phyloP scores from a whole-genome alignment of 768 basidiomycete genomes.

The Agrocybe pediades region DNA sequence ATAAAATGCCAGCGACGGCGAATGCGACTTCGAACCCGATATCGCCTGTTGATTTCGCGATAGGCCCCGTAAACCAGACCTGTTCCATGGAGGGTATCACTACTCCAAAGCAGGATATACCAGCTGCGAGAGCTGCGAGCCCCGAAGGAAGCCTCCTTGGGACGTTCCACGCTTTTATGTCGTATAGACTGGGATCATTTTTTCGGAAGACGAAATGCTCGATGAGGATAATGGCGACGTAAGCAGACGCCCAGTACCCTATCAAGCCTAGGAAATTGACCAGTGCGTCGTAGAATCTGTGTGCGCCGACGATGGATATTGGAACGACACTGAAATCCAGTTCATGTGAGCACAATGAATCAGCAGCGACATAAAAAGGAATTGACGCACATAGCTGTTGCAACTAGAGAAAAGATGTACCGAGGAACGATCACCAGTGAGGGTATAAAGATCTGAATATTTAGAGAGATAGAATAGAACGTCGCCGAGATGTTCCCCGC shows the following conservation, averaged over 20 bases:
- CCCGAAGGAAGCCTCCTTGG: constrained; percentile 64
- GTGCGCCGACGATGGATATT: constrained; percentile 72
- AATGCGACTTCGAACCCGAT: constrained; percentile 83
- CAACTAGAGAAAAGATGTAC: constrained; percentile 74
- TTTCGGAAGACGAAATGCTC: constrained; percentile 73
- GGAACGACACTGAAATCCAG: constrained; percentile 57
- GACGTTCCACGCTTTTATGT: constrained; percentile 57
- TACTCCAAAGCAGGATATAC: constrained; percentile 53
- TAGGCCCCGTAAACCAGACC: constrained; percentile 77
- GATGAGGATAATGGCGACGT: constrained; percentile 58
- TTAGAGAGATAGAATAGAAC: constrained; percentile 79
- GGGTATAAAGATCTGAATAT: constrained; percentile 71
- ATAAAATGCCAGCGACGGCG: constrained; percentile 50
- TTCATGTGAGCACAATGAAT: neutral
- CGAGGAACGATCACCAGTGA: constrained; percentile 62
- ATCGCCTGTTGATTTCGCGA: constrained; percentile 70
- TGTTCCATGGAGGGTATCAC: constrained; percentile 73
- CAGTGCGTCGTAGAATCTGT: constrained; percentile 70
- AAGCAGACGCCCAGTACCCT: constrained; percentile 70
- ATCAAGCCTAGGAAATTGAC: constrained; percentile 76
- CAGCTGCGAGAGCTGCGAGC: constrained; percentile 61
- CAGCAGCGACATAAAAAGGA: neutral
- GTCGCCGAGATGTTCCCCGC: constrained; percentile 82
- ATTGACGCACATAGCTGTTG: constrained; percentile 63
- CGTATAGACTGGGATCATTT: constrained; percentile 53